Base-by-base conservation (phyloP, 169 alveolate genomes). In the Cryptosporidium felis region DNA sequence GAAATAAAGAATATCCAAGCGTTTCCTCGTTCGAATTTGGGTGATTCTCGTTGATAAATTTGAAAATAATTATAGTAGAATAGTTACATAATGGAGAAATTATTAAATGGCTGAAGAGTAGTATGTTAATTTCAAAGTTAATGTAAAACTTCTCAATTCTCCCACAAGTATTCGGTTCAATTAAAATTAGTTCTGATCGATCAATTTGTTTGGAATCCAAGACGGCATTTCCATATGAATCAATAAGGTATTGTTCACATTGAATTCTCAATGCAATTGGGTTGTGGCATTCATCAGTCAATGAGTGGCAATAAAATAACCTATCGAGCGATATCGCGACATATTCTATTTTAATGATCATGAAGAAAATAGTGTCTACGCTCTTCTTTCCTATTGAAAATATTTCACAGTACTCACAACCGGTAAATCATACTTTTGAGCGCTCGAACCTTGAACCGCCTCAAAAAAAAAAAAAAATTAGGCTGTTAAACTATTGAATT, bases 1-100 rank as follows among this genome's bases (percentile, higher is more conserved):
- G 85, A 32, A 74, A 49, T 26, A 74, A 12, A 16, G 85, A 74
- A 34, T 74, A 56, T 14, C 85, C 85, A 32, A 74, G 28, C 21
- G 26, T n/a, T 53, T 30, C 26, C 38, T 74, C 58, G 12, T 23
- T 34, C 14, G 12, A 36, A 1, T 34, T 40, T 10, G 16, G 28
- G 21, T 38, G 32, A 53, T 65, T 74, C 28, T 53, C 85, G 26
- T 74, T 56, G 10, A 74, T 23, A 8, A 74, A 23, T 34, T 49
- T 74, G 26, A 74, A 74, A 3, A 74, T 49, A 23, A 34, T 36
- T 18, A 74, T 18, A 53, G 10, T 18, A 1, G 74, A 21, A 38
- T 74, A 74, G 46, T 74, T 74, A 30, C 85, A 53, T 18, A 74
- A 53, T 30, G 67, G 51, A 9, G 85, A 74, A 47, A 38, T 36